Evolutionary conservation across 192 early-diverging fungal genomes (phyloP), one percentile per base, ranked within the genome.

Genomic region (Mortierella hygrophila): DNA sequence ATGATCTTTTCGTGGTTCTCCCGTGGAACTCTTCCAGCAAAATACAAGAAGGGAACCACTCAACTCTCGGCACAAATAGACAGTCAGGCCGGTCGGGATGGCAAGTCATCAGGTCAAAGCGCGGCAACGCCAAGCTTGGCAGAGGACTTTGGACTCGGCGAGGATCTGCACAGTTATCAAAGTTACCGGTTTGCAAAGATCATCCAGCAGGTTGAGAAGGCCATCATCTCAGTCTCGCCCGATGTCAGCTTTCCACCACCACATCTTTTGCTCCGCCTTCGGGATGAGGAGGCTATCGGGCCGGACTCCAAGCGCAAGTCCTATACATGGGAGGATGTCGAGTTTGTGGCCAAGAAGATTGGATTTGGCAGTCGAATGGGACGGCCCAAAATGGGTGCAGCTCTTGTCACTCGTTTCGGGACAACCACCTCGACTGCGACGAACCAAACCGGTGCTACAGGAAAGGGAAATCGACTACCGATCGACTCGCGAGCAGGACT

Each of bases 231-330:
- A 0, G 93, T 92, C 9, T 96, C 96, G 18, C 97, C 97, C 5
- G 91, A 93, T 52, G 94, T 98, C 41, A 83, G 83, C 55, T 95
- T 96, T 78, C 96, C 97, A 29, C 93, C 93, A 41, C 97, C 97
- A 6, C 93, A 95, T 80, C 89, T 96, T 44, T 89, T 98, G 42
- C 82, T 90, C 20, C 82, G 91, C 47, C 89, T 94, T 81, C 89
- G 90, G 37, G 88, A 94, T 37, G 92, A 93, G 46, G 95, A 95
- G 72, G 75, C 73, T 16, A 52, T 75, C 10, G 83, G 83, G 7
- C 41, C 79, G 46, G 74, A 81, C 35, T 77, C 88, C 9, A 75
- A 75, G 41, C 23, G 77, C 54, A 84, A 78, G 29, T 79, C 78
- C 1, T 81, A 78, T 37, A 82, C 73, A 1, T 82, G 80, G 79